A percentile compares a stretch with the other conserved stretches of the same genome.
phyloP scores from a whole-genome alignment of 768 basidiomycete genomes.

The Gloeopeniophorella convolvens region DNA sequence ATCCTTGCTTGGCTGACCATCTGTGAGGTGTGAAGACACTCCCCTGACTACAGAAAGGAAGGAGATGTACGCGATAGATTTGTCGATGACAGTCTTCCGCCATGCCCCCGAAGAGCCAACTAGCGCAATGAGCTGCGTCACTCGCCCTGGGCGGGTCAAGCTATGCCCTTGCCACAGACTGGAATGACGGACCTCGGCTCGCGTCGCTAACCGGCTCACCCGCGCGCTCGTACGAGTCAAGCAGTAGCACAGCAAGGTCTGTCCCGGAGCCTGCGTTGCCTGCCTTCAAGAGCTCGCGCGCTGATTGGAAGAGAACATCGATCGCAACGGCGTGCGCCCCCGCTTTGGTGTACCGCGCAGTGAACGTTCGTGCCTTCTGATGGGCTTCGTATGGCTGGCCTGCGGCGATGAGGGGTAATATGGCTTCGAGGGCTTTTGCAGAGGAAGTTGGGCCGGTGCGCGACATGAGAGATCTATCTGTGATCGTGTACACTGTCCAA shows the following conservation, averaged over 20 bases:
- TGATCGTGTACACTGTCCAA: no score
- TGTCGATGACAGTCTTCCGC: slow-evolving; percentile 87
- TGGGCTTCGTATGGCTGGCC: slow-evolving; percentile 88
- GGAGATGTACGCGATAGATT: slow-evolving; percentile 66
- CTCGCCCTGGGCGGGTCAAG: slow-evolving; percentile 46
- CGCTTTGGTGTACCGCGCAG: slow-evolving; percentile 78
- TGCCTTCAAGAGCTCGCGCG: slow-evolving; percentile 80
- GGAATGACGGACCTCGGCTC: slow-evolving; percentile 57
- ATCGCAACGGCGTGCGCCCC: slow-evolving; percentile 80
- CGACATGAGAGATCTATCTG: no score
- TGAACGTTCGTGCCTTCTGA: slow-evolving; percentile 94
- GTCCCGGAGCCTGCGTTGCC: slow-evolving; percentile 87
- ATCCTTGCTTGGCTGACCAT: slow-evolving; percentile 77
- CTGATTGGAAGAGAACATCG: slow-evolving; percentile 88
- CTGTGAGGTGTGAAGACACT: slow-evolving; percentile 35
- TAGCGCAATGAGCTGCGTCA: slow-evolving; percentile 89
- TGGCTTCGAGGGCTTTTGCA: slow-evolving; percentile 65
- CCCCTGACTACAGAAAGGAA: slow-evolving; percentile 5
- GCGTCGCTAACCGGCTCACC: slow-evolving; percentile 69
- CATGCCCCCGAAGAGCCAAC: slow-evolving; percentile 74
- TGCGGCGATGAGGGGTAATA: slow-evolving; percentile 61
- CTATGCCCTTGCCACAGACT: neutral
- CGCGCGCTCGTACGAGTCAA: slow-evolving; percentile 78
- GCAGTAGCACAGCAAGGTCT: slow-evolving; percentile 72
- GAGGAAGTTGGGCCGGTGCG: slow-evolving; percentile 33